These are phyloP conservation scores for Skeletonema potamos DNA, from an alignment of 108 stramenopile species.

Conservation along the genomic window DNA sequence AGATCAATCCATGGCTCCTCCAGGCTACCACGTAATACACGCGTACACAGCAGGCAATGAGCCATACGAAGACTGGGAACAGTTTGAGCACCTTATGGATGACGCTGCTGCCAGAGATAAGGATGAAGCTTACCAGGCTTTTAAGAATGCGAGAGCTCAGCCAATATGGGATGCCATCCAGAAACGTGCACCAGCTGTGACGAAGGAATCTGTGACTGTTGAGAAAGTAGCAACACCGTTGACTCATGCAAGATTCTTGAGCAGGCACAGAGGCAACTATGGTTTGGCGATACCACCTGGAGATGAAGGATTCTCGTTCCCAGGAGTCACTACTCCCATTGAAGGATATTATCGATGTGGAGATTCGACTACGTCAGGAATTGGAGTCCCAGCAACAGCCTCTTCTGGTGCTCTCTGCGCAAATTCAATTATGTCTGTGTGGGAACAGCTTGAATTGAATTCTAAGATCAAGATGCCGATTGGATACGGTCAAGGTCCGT, in stretches of 20 bases:
- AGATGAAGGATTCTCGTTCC: slow-evolving; percentile 39
- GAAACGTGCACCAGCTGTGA: slow-evolving; percentile 83
- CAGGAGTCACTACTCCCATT: slow-evolving; percentile 46
- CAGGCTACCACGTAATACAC: slow-evolving; percentile 92
- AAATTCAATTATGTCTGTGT: slow-evolving; percentile 48
- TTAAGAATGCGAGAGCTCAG: slow-evolving; percentile 86
- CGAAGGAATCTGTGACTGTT: slow-evolving; percentile 71
- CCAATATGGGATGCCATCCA: slow-evolving; percentile 92
- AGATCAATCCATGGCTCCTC: slow-evolving; percentile 84
- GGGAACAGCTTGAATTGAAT: slow-evolving; percentile 49
- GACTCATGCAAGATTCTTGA: slow-evolving; percentile 90
- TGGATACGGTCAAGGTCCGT: background rate
- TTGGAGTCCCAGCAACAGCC: slow-evolving; percentile 72
- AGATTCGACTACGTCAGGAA: slow-evolving; percentile 67
- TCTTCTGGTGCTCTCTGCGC: slow-evolving; percentile 60
- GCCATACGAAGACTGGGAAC: slow-evolving; percentile 87
- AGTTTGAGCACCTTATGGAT: slow-evolving; percentile 66
- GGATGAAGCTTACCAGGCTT: slow-evolving; percentile 77
- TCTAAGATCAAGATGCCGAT: slow-evolving; percentile 50
- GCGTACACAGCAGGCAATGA: slow-evolving; percentile 91
- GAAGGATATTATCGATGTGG: slow-evolving; percentile 57
- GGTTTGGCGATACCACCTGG: slow-evolving; percentile 46
- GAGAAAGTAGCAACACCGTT: slow-evolving; percentile 86
- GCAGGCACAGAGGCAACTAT: slow-evolving; percentile 47
- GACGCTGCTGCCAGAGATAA: slow-evolving; percentile 47